These are phyloP conservation scores for Sechiopsis laciniata DNA, from an alignment of 306 rosid species.

Conservation along the genomic window DNA sequence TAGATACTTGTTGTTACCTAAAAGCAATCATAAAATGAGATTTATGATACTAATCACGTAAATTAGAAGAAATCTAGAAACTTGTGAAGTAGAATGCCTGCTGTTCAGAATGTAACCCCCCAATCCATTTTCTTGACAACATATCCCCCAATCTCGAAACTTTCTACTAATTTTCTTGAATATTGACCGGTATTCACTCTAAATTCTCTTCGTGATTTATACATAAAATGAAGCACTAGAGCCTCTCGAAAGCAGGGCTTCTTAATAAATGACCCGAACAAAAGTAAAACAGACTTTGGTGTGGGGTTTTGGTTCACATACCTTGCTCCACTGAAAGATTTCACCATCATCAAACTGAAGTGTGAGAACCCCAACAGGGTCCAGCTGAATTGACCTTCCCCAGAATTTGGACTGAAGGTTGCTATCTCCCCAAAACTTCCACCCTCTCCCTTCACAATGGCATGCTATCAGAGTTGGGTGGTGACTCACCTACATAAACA, in stretches of 20 bases:
- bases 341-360: conserved; percentile 94
- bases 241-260: not conserved
- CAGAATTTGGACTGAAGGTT: conserved; percentile 89
- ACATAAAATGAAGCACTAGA: not conserved
- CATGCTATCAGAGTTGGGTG: conserved; percentile 96
- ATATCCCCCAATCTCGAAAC: too few species aligned
- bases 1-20: conserved; percentile 92
- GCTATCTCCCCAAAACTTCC: conserved; percentile 98
- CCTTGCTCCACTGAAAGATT: conserved; percentile 98
- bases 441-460: conserved; percentile 98
- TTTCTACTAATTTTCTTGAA: conserved; percentile 7
- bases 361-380: conserved; percentile 80
- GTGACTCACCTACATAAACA: conserved; percentile 75
- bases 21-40: not conserved
- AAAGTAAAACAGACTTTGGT: not conserved
- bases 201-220: not conserved
- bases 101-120: not conserved
- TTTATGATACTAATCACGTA: not conserved
- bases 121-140: not conserved
- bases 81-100: conserved; percentile 15
- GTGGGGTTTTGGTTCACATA: conserved; percentile 20
- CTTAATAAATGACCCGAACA: not conserved
- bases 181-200: not conserved
- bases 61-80: not conserved
- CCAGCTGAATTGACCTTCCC: conserved; percentile 96